Evolutionary conservation across 2,329 filamentous ascomycete genomes (phyloP), one percentile per base, ranked within the genome.

Genomic region (Epichloe hybrida): DNA sequence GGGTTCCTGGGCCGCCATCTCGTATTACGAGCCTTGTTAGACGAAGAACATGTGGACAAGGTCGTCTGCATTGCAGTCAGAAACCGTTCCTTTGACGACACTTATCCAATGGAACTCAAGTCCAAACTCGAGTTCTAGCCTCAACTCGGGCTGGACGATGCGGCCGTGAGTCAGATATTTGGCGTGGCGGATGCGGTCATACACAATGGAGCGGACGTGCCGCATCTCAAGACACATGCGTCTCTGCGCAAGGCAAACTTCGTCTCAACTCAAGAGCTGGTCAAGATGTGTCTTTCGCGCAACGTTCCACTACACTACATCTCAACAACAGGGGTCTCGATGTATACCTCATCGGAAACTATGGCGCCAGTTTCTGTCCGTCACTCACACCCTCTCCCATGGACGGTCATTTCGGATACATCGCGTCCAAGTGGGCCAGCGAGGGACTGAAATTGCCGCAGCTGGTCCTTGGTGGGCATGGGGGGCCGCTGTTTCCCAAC

Each of bases 61-160:
- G 58, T 78, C 2, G 67, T 73, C 56, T 75, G 72, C 53, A 44
- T 77, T 9, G 72, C 71, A 5, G 59, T 73, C 3, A 41, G 48
- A 38, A 45, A 43, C 9, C 3, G 2, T 17, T n/a, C 31, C 4
- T 36, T 43, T 1, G 58, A 64, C 1, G 42, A 54, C 39, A 53
- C 41, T 15, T 35, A 5, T 31, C 41, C 20, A 27, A 52, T 17
- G 35, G 31, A 15, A n/a, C 15, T 15, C 13, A 15, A 50, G 5
- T 36, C 50, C 17, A 61, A 59, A 48, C 53, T 62, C 1, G 23
- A 27, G 23, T 27, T 27, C 23, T 27, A 27, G 1, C 61, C 64
- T 0, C 53, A 45, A 4, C 62, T 76, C 5, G 71, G 72, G 0
- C 62, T 76, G 4, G 55, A 55, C 2, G 50, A 65, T n/a, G 46